Percentiles rank a stretch among this genome's conserved stretches.
phyloP scores from a whole-genome alignment of 768 basidiomycete species.

The Kwoniella mangroviensis region DNA sequence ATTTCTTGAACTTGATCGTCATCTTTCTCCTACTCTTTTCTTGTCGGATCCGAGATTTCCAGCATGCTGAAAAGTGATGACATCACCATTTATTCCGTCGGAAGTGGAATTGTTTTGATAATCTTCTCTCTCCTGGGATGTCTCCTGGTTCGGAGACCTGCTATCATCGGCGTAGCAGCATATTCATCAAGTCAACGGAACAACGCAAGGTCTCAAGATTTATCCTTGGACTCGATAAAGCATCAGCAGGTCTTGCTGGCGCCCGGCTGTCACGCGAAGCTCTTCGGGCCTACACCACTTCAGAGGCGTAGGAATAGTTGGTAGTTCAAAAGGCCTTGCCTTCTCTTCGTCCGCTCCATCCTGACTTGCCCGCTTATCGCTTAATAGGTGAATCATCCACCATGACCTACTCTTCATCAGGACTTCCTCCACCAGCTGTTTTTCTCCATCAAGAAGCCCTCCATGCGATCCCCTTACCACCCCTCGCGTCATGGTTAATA shows the following conservation, averaged over 20 bases:
- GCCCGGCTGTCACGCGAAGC: too few species aligned
- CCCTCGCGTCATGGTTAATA: slow-evolving; percentile 40
- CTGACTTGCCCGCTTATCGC: too few species aligned
- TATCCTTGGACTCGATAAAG: too few species aligned
- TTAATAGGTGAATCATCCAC: too few species aligned
- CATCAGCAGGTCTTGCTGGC: too few species aligned
- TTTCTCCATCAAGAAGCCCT: slow-evolving; percentile 41
- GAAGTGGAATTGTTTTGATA: neutral
- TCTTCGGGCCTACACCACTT: too few species aligned
- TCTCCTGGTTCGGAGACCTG: too few species aligned
- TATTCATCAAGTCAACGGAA: neutral
- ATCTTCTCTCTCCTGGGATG: neutral
- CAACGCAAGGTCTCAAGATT: too few species aligned
- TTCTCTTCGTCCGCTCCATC: too few species aligned
- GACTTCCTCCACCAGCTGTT: slow-evolving; percentile 35
- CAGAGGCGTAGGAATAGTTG: too few species aligned
- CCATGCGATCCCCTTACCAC: slow-evolving; percentile 42
- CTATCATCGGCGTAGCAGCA: too few species aligned
- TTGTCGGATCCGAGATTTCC: slow-evolving; percentile 20
- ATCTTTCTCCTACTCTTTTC: neutral
- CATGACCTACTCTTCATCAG: neutral
- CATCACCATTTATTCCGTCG: slow-evolving; percentile 9
- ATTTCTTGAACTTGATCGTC: neutral
- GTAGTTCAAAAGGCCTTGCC: too few species aligned
- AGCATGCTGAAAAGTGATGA: slow-evolving; percentile 11